These are phyloP conservation scores for Diplodia intermedia DNA, from an alignment of 2,329 filamentous ascomycete genomes.

Conservation along the genomic window DNA sequence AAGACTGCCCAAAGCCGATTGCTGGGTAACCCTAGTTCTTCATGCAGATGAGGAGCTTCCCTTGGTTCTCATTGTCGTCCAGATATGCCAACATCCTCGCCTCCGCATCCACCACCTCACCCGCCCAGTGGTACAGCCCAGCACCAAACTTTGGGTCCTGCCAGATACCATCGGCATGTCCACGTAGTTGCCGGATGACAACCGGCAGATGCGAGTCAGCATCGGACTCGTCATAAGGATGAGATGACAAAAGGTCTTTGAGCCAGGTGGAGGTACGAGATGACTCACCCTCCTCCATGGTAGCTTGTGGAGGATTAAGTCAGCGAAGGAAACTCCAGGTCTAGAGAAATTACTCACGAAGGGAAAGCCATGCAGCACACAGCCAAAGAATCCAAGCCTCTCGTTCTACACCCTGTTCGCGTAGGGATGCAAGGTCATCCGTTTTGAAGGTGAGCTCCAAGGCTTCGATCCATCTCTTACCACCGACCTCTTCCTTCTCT, in stretches of 20 bases:
- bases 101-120: slow-evolving; percentile 13
- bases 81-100: slow-evolving; percentile 28
- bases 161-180: slow-evolving; percentile 8
- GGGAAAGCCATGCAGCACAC: slow-evolving; percentile 16
- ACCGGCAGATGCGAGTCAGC: not conserved
- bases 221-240: slow-evolving; percentile 1
- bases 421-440: slow-evolving; percentile 15
- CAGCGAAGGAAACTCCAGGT: not conserved
- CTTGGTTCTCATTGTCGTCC: slow-evolving; percentile 13
- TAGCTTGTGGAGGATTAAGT: not conserved
- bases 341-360: not conserved
- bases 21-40: not conserved
- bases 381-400: slow-evolving; percentile 29
- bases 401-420: slow-evolving; percentile 15
- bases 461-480: not conserved
- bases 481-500: not conserved
- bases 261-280: slow-evolving; percentile 20
- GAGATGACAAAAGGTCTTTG: slow-evolving; percentile 11
- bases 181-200: slow-evolving; percentile 13
- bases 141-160: not conserved
- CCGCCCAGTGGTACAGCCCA: slow-evolving; percentile 13
- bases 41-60: slow-evolving; percentile 26
- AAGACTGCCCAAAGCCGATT: not conserved
- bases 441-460: slow-evolving; percentile 21
- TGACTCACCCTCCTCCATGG: not conserved